Percentiles rank a stretch among this genome's conserved stretches.
Evolutionary conservation across 371 early-diverging fungal species (phyloP).

Genomic region (Mortierella sp.): DNA sequence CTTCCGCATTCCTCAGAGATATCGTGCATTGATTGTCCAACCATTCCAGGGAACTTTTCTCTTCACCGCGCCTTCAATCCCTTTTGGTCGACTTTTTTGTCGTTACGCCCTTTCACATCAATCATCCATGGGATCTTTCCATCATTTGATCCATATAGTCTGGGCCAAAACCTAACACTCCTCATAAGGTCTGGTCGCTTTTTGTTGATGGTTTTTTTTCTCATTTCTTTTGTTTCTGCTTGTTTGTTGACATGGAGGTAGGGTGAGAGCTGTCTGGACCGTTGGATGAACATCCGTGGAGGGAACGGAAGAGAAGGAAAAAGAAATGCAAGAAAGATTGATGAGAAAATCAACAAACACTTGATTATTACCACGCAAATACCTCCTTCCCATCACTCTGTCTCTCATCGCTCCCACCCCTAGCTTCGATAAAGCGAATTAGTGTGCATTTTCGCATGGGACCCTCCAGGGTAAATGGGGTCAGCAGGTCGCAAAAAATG

Average conservation of each 20-base stretch:
- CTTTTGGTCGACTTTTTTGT: background rate
- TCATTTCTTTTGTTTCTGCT: background rate
- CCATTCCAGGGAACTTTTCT: background rate
- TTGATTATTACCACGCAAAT: slow-evolving; percentile 1
- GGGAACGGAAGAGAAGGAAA: background rate
- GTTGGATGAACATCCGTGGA: background rate
- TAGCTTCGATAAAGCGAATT: too few relatives aligned
- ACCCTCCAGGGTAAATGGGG: too few relatives aligned
- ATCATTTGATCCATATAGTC: too few relatives aligned
- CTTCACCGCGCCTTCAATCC: background rate
- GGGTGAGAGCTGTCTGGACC: background rate
- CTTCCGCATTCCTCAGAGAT: background rate
- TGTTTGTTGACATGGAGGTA: background rate
- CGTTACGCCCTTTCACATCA: too few relatives aligned
- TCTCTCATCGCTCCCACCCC: background rate
- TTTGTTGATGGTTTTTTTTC: background rate
- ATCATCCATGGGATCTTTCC: too few relatives aligned
- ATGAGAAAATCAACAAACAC: too few relatives aligned
- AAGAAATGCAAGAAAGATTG: background rate
- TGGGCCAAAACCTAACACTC: too few relatives aligned
- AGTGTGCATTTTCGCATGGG: too few relatives aligned
- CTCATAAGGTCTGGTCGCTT: too few relatives aligned
- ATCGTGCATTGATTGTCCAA: background rate
- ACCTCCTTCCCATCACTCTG: background rate
- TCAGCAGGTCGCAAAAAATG: too few relatives aligned